phyloP scores from a whole-genome alignment of 2,329 filamentous ascomycete genomes.

The Xylariaceae sp. region DNA sequence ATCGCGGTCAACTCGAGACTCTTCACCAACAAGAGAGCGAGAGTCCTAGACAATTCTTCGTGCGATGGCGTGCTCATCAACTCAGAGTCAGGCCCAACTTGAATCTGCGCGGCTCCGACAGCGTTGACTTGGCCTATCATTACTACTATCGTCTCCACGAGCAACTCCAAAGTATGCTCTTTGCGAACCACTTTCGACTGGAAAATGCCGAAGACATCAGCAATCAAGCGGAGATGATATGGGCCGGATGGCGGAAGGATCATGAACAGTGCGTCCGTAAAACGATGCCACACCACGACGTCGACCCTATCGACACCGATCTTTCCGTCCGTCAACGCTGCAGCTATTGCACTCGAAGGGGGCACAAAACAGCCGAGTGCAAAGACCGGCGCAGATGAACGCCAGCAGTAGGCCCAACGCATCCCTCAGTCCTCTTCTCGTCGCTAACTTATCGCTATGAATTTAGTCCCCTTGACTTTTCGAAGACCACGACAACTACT shows the following conservation, averaged over 20 bases:
- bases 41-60: not conserved
- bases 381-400: too few relatives aligned
- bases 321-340: too few relatives aligned
- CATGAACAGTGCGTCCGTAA: not conserved
- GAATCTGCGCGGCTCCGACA: not conserved
- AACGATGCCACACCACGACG: not conserved
- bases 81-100: not conserved
- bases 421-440: too few relatives aligned
- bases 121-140: not conserved
- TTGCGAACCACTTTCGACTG: not conserved
- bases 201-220: not conserved
- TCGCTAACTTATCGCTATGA: too few relatives aligned
- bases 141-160: not conserved
- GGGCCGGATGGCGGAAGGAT: not conserved
- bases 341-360: not conserved
- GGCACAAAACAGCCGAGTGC: too few relatives aligned
- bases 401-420: too few relatives aligned
- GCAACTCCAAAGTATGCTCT: not conserved
- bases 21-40: not conserved
- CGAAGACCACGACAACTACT: too few relatives aligned
- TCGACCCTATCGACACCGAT: not conserved
- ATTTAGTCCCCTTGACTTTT: too few relatives aligned
- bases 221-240: not conserved
- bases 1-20: not conserved
- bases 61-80: not conserved